These are phyloP conservation scores for Neonothopanus nambi DNA, from an alignment of 1,284 basidiomycete species.

Conservation along the genomic window DNA sequence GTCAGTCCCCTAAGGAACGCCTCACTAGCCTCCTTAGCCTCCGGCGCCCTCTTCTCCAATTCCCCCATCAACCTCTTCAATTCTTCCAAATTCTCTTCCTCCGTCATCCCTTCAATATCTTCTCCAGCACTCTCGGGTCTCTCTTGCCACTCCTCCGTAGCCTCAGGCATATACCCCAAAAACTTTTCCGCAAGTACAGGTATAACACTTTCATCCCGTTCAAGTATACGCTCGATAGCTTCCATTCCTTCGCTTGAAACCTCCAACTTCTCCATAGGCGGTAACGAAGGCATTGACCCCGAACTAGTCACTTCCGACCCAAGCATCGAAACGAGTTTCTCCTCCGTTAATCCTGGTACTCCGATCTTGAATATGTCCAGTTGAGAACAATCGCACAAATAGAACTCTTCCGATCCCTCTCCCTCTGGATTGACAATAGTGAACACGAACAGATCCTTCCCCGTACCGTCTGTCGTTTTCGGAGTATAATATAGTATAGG, in stretches of 20 bases:
- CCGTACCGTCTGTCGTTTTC: not conserved
- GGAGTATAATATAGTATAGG: slow-evolving; percentile 31
- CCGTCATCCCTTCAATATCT: slow-evolving; percentile 5
- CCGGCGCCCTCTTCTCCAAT: slow-evolving; percentile 4
- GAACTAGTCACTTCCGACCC: not conserved
- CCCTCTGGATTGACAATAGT: slow-evolving; percentile 10
- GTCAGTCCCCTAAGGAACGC: not conserved
- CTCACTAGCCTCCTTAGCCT: slow-evolving; percentile 9
- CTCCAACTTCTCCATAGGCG: slow-evolving; percentile 18
- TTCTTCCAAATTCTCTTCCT: slow-evolving; percentile 15
- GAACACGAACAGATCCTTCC: slow-evolving; percentile 16
- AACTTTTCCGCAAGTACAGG: slow-evolving; percentile 31
- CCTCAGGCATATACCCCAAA: slow-evolving; percentile 29
- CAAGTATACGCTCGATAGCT: slow-evolving; percentile 28
- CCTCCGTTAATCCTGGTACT: not conserved
- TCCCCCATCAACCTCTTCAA: slow-evolving; percentile 10
- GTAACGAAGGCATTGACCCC: slow-evolving; percentile 9
- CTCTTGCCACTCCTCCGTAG: slow-evolving; percentile 26
- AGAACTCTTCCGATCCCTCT: slow-evolving; percentile 1
- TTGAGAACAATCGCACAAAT: slow-evolving; percentile 15
- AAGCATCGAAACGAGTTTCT: slow-evolving; percentile 9
- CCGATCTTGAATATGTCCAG: slow-evolving; percentile 14
- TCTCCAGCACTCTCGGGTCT: not conserved
- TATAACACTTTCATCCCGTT: slow-evolving; percentile 31
- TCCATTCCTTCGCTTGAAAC: slow-evolving; percentile 27